Evolutionary conservation across 768 basidiomycete species (phyloP).

Genomic region (Suillus decipiens): DNA sequence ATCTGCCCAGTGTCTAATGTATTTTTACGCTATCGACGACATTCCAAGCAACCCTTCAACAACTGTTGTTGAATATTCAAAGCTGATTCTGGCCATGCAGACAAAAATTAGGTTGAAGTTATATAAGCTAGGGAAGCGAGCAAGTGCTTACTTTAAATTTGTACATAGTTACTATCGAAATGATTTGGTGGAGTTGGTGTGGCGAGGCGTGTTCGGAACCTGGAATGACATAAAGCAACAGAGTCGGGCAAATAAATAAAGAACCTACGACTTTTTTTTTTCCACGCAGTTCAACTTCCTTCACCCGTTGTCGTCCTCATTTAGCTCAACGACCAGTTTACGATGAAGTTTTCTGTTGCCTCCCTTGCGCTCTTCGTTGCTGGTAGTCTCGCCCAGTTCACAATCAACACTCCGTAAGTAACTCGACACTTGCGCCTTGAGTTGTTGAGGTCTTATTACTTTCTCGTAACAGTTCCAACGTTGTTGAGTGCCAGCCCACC

Average conservation of each 20-base stretch:
- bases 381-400: constrained; percentile 49
- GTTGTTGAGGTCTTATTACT: constrained; percentile 10
- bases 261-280: constrained; percentile 19
- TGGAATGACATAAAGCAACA: constrained; percentile 13
- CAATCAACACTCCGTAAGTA: constrained; percentile 75
- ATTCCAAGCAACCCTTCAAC: not conserved
- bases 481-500: constrained; percentile 59
- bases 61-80: not conserved
- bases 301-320: constrained; percentile 19
- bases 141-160: constrained; percentile 1
- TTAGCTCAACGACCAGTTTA: constrained; percentile 21
- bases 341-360: constrained; percentile 49
- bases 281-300: constrained; percentile 29
- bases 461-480: constrained; percentile 40
- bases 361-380: constrained; percentile 44
- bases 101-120: not conserved
- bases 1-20: constrained; percentile 10
- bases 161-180: not conserved
- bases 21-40: constrained; percentile 8
- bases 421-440: not conserved
- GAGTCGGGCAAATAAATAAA: constrained; percentile 35
- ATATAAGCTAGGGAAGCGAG: not conserved
- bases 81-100: not conserved
- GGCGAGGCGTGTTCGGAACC: constrained; percentile 11
- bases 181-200: not conserved